phyloP scores from a whole-genome alignment of 495 filamentous ascomycete species.

The Tetracladium setigerum region DNA sequence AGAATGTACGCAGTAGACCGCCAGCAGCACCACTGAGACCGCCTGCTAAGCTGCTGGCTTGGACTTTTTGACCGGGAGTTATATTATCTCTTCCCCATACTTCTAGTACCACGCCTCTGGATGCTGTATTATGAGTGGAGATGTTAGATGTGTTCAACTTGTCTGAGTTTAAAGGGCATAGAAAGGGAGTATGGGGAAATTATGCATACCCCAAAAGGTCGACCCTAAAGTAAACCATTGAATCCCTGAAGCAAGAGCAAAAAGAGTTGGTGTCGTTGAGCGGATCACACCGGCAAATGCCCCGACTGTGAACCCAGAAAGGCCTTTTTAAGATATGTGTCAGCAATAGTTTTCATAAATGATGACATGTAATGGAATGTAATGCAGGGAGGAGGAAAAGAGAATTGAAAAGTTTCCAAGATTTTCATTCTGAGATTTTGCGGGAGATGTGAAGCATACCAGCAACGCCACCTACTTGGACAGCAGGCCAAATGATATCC shows the following conservation, averaged over 20 bases:
- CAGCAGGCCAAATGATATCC: slow-evolving; percentile 17
- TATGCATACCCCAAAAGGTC: slow-evolving; percentile 63
- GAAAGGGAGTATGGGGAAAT: background rate
- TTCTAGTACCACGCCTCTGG: slow-evolving; percentile 29
- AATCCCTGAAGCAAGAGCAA: slow-evolving; percentile 61
- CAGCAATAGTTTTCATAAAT: slow-evolving; percentile 2
- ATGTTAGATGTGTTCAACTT: slow-evolving; percentile 28
- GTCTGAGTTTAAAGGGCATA: background rate
- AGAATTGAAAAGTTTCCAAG: background rate
- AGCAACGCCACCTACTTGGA: slow-evolving; percentile 20
- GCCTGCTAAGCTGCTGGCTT: slow-evolving; percentile 61
- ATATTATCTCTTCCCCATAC: slow-evolving; percentile 34
- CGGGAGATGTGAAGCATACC: slow-evolving; percentile 9
- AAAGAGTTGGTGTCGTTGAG: slow-evolving; percentile 56
- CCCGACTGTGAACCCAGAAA: slow-evolving; percentile 16
- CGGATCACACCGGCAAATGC: slow-evolving; percentile 55
- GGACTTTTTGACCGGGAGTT: slow-evolving; percentile 44
- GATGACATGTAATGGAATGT: slow-evolving; percentile 13
- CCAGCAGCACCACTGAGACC: slow-evolving; percentile 61
- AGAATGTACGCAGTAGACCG: slow-evolving; percentile 54
- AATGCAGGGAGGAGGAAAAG: background rate
- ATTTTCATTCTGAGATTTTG: background rate
- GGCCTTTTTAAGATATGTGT: slow-evolving; percentile 7
- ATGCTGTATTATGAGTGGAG: slow-evolving; percentile 23
- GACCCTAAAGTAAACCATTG: slow-evolving; percentile 76